Evolutionary conservation across 2,329 filamentous ascomycete species (phyloP), one percentile per base, ranked within the genome.

Genomic region (Aureobasidium sp.): DNA sequence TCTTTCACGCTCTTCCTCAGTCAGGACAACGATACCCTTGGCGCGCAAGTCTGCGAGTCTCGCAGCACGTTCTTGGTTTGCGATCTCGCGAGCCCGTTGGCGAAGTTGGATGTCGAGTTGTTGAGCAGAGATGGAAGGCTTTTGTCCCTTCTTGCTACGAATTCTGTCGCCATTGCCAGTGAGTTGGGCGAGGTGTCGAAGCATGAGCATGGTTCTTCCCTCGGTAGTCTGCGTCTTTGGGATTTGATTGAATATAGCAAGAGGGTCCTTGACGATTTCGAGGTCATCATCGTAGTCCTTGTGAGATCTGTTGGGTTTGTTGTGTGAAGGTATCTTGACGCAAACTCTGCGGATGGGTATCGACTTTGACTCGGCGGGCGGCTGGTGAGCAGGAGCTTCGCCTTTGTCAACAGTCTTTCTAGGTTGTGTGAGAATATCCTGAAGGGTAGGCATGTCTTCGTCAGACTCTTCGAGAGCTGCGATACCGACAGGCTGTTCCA

Each of bases 11-110:
- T 99, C 95, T 78, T 98, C 95, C 2, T 91, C 89, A 0, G 93
- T 97, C 76, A 95, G 91, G 23, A 98, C 84, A 29, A 91, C 82
- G 31, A 98, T 86, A 10, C 96, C 96, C 78, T 92, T 94, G 15
- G 91, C 90, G 73, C 88, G 90, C 47, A 99, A 85, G 71, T 90
- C 86, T 65, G 93, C 89, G 25, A 98, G 86, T 64, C 91, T 91
- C 70, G 93, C 90, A 67, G 93, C 88, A 62, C 93, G 90, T 76
- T 96, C 94, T 48, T 87, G 79, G 67, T 89, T 89, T 51, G 94
- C 95, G 78, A 99, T 96, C 67, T 91, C 86, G 51, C 93, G 89
- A 8, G 94, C 94, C 67, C 90, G 90, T 69, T 89, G 87, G 43
- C 91, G 84, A 10, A 98, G 81, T 40, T 84, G 86, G 13, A 85